These are phyloP conservation scores for Paecilomyces sp. DNA, from an alignment of 2,329 filamentous ascomycete genomes.

Conservation along the genomic window DNA sequence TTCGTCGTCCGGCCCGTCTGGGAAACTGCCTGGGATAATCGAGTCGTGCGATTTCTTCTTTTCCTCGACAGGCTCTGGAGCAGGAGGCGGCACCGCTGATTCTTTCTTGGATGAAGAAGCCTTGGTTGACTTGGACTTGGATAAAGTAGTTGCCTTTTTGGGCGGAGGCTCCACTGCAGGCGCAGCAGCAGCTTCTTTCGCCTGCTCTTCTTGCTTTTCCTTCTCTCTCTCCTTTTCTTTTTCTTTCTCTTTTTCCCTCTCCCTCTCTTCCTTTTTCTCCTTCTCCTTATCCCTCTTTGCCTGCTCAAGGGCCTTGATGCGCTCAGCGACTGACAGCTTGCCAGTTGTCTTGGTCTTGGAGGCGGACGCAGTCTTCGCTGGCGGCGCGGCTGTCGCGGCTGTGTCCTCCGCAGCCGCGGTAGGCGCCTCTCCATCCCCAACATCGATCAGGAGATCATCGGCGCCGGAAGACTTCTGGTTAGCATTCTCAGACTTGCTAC, in stretches of 20 bases:
- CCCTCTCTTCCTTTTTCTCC: conserved; percentile 27
- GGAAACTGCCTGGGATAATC: conserved; percentile 52
- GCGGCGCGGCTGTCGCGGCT: conserved; percentile 29
- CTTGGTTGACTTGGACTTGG: conserved; percentile 17
- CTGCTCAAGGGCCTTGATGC: conserved; percentile 42
- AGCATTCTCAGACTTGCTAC: conserved; percentile 10
- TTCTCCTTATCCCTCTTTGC: conserved; percentile 35
- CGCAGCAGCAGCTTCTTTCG: conserved; percentile 20
- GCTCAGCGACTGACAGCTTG: conserved; percentile 46
- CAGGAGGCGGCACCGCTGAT: conserved; percentile 4
- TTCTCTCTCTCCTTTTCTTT: conserved; percentile 28
- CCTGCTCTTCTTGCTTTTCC: conserved; percentile 30
- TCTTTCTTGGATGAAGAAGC: conserved; percentile 14
- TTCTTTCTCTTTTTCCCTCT: conserved; percentile 31
- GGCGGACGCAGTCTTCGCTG: conserved; percentile 36
- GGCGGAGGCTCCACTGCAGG: conserved; percentile 22
- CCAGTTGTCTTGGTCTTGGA: conserved; percentile 34
- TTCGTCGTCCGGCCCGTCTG: conserved; percentile 44
- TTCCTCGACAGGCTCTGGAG: conserved; percentile 20
- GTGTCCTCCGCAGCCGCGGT: conserved; percentile 31
- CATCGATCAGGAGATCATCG: conserved; percentile 29
- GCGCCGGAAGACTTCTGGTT: conserved; percentile 13
- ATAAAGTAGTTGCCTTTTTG: conserved; percentile 10
- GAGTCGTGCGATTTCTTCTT: conserved; percentile 32
- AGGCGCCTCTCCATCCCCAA: conserved; percentile 27